Percentiles rank a stretch among this genome's conserved stretches.
Evolutionary conservation across 306 rosid species (phyloP).

Genomic region (Quercus suber): DNA sequence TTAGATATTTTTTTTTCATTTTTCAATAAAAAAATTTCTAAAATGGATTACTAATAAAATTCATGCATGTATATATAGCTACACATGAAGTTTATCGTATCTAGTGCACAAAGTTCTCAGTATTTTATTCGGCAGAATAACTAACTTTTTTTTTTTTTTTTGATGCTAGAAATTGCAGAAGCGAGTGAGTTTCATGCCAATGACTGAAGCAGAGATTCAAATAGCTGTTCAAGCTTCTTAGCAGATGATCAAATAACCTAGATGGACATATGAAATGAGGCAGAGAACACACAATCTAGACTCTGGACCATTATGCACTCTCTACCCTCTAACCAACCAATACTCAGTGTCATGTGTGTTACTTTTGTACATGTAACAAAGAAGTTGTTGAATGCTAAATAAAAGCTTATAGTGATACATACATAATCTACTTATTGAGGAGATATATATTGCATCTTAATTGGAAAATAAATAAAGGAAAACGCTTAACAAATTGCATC

Average conservation of each 20-base stretch:
- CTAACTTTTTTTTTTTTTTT: neutral
- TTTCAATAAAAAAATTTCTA: accelerated
- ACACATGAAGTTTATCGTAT: no score
- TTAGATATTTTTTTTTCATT: no score
- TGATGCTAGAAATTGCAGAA: conserved; percentile 45
- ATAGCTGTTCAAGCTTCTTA: conserved; percentile 48
- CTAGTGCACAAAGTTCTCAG: no score
- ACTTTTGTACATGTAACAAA: neutral
- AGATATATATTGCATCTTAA: no score
- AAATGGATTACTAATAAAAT: no score
- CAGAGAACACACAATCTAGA: neutral
- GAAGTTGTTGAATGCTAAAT: neutral
- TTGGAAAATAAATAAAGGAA: no score
- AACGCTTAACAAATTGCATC: no score
- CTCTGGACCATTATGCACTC: neutral
- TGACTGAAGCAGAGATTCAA: conserved; percentile 48
- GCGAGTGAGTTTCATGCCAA: conserved; percentile 75
- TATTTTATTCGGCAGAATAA: no score
- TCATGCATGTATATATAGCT: no score
- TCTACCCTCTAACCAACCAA: neutral
- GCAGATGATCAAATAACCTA: neutral
- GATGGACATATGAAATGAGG: neutral
- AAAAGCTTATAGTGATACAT: neutral
- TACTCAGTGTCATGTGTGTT: neutral
- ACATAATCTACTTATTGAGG: no score